Evolutionary conservation across 2,329 filamentous ascomycete species (phyloP), one percentile per base, ranked within the genome.

Genomic region (Coniosporium tulheliwenetii): DNA sequence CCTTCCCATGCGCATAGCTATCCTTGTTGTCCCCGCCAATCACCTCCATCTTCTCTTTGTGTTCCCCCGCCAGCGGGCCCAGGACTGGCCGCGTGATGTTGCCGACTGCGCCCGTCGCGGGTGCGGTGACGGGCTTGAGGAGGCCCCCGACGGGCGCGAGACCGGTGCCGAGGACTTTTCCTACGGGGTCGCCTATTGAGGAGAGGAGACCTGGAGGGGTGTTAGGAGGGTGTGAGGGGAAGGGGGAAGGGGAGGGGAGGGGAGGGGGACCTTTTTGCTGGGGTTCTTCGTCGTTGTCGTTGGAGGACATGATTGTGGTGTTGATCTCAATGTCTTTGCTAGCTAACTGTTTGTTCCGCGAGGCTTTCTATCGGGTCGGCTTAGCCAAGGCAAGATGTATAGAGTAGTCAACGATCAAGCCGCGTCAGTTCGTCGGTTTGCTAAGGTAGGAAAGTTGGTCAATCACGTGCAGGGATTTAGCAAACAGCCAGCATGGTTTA

Each of bases 21-120:
- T 63, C 59, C 38, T 56, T 58, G 47, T 63, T 63, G 34, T 60
- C 49, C 1, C 60, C 59, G 35, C 60, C 60, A 13, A 63, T 30
- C 14, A 59, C 30, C 46, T 62, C 59, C 10, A 47, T 50, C 16
- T 49, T 48, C 48, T 63, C 59, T 5, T 58, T 48, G 19, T 61
- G 48, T 13, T 50, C 46, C 37, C 60, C 60, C 30, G 56, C 30
- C 10, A 60, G 35, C 0, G 60, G 59, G 2, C 54, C 58, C 7
- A 62, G 49, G 1, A 53, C 57, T 3, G 54, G 51, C 7, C 55
- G 54, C 7, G 59, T 62, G 15, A 52, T 45, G 13, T 47, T 44
- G 10, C 53, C 54, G 38, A 56, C 48, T 9, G 45, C 47, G 29
- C 53, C 50, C 1, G 51, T 48, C 12, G 56, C 45, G 26, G 48